Base-by-base conservation (phyloP, 1,139 yeast genomes). In the Yamadazyma blattariae region DNA sequence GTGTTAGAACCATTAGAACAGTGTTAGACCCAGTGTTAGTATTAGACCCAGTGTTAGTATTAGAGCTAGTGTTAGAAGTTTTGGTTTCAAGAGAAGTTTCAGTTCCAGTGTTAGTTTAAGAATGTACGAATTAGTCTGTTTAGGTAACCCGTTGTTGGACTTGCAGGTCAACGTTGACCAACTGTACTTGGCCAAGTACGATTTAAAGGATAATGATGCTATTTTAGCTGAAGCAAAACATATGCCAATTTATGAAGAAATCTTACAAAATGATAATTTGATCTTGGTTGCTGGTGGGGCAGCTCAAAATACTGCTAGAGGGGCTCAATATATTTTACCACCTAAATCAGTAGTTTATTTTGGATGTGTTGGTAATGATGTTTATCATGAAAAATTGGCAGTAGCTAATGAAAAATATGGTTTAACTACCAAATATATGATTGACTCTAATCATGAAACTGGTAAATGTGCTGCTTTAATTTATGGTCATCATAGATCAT, bases 391-490 rank as follows among this genome's bases (percentile, higher is more conserved):
- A 44, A 79, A 82, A 62, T 78, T 94, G 60, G 67, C 71, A 40
- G 80, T 78, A 56, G 97, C 97, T 61, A 92, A 92, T 68, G 70
- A 75, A 42, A 69, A 78, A 45, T 96, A 95, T 50, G 98, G 97
- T 51, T 88, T 94, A 52, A 70, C 77, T 57, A 83, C 97, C 39
- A 75, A 79, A 52, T 92, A 94, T 74, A 86, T 84, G 74, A 79
- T 86, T 51, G 87, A 83, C 59, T 74, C 74, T 33, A 77, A 72
- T 36, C 63, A 77, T 48, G 87, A 90, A 48, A 94, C 99, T 40
- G 99, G 99, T 54, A 92, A 90, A 64, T 92, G 99, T 72, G 99
- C 97, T 43, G 98, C 96, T 46, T 74, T 94, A 57, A 85, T 92
- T 60, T 82, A 82, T 42, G 95, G 94, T 41, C 77, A 75, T 54